Evolutionary conservation across 139 green algal genomes (phyloP).

Genomic region (Chlorella sorokiniana): DNA sequence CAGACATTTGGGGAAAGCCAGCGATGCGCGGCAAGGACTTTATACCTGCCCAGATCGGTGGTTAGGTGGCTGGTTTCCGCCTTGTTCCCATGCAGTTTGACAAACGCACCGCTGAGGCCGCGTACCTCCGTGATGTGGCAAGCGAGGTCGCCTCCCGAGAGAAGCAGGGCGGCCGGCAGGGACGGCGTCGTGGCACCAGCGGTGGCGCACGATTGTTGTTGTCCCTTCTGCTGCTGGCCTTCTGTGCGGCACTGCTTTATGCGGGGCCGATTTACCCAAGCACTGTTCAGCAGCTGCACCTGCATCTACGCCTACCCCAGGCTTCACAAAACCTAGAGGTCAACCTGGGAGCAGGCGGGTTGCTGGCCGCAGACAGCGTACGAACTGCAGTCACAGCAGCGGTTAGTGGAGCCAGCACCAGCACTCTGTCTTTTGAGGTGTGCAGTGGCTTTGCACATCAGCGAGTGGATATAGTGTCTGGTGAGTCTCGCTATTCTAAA

Average conservation of each 20-base stretch:
- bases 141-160: neutral
- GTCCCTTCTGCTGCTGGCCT: neutral
- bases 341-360: neutral
- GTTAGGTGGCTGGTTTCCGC: too few species aligned
- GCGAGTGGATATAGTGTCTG: conserved; percentile 45
- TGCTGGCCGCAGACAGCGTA: neutral
- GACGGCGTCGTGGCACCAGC: neutral
- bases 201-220: neutral
- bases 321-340: neutral
- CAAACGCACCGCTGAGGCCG: neutral
- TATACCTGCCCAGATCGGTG: too few species aligned
- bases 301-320: neutral
- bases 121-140: neutral
- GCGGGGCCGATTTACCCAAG: neutral
- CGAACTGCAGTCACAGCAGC: neutral
- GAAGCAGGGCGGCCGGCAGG: neutral
- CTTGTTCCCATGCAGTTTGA: neutral
- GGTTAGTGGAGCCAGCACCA: too few species aligned
- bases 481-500: too few species aligned
- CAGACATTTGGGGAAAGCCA: too few species aligned
- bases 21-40: too few species aligned
- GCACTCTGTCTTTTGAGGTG: conserved; percentile 23
- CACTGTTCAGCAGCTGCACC: neutral
- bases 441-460: conserved; percentile 63
- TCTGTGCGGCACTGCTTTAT: neutral